Evolutionary conservation across 1,284 basidiomycete genomes (phyloP).

Genomic region (Mycena sp.): DNA sequence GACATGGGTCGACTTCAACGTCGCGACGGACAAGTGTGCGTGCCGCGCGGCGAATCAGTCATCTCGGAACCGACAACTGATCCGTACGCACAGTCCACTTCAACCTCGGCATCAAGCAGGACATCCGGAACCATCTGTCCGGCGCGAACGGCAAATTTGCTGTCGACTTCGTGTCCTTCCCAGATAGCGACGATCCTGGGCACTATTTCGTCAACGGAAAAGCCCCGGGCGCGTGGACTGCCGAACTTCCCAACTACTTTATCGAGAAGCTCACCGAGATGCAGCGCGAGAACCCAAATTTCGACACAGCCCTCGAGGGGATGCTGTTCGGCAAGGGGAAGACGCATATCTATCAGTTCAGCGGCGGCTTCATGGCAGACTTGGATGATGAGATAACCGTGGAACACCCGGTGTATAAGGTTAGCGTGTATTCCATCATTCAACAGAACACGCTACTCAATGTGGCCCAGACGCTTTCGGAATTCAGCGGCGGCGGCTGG

Average conservation of each 20-base stretch:
- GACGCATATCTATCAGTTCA: background rate
- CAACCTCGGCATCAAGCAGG: conserved; percentile 6
- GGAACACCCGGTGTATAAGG: conserved; percentile 14
- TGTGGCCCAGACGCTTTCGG: background rate
- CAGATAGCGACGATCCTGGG: background rate
- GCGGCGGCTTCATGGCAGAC: conserved; percentile 5
- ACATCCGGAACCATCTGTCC: conserved; percentile 8
- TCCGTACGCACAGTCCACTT: conserved; percentile 11
- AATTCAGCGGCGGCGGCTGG: conserved; percentile 2
- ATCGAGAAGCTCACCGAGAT: background rate
- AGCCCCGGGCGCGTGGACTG: conserved; percentile 13
- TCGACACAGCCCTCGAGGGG: conserved; percentile 12
- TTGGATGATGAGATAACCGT: background rate
- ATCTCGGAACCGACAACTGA: no score
- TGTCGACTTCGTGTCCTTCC: conserved; percentile 15
- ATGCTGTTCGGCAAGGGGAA: conserved; percentile 21
- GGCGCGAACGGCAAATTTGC: conserved; percentile 12
- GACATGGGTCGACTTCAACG: conserved; percentile 12
- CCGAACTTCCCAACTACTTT: background rate
- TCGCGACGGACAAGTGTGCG: conserved; percentile 15
- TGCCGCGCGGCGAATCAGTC: background rate
- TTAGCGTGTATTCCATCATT: background rate
- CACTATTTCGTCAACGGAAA: conserved; percentile 17
- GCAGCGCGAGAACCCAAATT: background rate
- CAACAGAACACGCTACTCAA: no score